These are phyloP conservation scores for Kodamaea leandrae DNA, from an alignment of 805 yeast genomes.

Conservation along the genomic window DNA sequence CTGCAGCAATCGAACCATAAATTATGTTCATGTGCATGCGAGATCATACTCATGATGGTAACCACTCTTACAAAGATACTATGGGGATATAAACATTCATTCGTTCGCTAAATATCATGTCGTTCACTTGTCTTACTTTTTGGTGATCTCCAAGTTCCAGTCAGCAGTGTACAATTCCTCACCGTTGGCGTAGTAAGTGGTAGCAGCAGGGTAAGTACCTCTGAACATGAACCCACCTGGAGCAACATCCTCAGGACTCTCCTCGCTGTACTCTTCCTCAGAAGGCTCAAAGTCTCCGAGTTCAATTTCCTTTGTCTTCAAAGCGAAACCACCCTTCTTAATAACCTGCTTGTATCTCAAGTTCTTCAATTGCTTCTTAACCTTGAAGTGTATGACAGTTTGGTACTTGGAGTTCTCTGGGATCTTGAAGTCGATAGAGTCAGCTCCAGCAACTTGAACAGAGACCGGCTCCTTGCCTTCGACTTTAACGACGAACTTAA, in stretches of 20 bases:
- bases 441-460: conserved; percentile 27
- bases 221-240: conserved; percentile 41
- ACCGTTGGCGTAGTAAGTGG: conserved; percentile 34
- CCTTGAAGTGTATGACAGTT: conserved; percentile 33
- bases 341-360: conserved; percentile 36
- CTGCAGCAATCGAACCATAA: no score
- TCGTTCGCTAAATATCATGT: no score
- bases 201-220: conserved; percentile 30
- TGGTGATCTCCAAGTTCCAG: conserved; percentile 37
- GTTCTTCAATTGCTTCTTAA: conserved; percentile 26
- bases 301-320: conserved; percentile 27
- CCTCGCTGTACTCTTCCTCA: conserved; percentile 30
- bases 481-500: conserved; percentile 28
- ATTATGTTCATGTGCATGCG: no score
- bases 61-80: no score
- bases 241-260: conserved; percentile 33
- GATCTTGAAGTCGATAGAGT: conserved; percentile 24
- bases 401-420: conserved; percentile 38
- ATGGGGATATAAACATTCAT: no score
- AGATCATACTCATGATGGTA: no score
- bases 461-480: conserved; percentile 26
- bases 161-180: conserved; percentile 26
- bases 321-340: conserved; percentile 34
- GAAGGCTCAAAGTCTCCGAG: conserved; percentile 34
- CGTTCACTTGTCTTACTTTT: conserved; percentile 19